Evolutionary conservation across 768 basidiomycete genomes (phyloP).

Genomic region (Phaeotremella fagi): DNA sequence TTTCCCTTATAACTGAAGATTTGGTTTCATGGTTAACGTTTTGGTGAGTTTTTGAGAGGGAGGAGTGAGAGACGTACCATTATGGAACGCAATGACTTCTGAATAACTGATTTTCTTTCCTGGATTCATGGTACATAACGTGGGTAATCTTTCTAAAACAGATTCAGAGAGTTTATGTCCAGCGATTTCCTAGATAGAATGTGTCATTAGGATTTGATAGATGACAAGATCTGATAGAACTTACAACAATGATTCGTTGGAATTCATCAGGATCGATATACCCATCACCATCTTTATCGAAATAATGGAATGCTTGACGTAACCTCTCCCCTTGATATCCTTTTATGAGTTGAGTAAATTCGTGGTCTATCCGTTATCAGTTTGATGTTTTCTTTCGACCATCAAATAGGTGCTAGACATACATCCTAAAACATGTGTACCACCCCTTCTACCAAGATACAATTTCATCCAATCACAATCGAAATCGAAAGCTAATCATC

Average conservation of each 20-base stretch:
- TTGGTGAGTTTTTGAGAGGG: too few species aligned
- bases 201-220: background rate
- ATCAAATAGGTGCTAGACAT: slow-evolving; percentile 49
- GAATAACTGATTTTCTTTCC: slow-evolving; percentile 91
- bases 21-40: too few species aligned
- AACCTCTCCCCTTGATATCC: slow-evolving; percentile 95
- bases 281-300: slow-evolving; percentile 86
- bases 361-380: too few species aligned
- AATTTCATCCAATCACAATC: slow-evolving; percentile 96
- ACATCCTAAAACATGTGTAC: slow-evolving; percentile 88
- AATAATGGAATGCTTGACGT: slow-evolving; percentile 88
- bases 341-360: slow-evolving; percentile 98
- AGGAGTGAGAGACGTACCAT: slow-evolving; percentile 58
- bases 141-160: slow-evolving; percentile 86
- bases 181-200: slow-evolving; percentile 78
- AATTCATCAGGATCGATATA: slow-evolving; percentile 92
- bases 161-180: slow-evolving; percentile 95
- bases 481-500: slow-evolving; percentile 85
- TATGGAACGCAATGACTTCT: slow-evolving; percentile 94
- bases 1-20: slow-evolving; percentile 56
- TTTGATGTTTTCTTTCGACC: too few species aligned
- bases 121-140: slow-evolving; percentile 79
- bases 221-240: slow-evolving; percentile 36
- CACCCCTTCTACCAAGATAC: slow-evolving; percentile 89
- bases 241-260: slow-evolving; percentile 85